A percentile compares a stretch with the other conserved stretches of the same genome.
Conservation (phyloP, 2,329 filamentous ascomycete genomes). For the Paracorniculantispora psalliotae region DNA sequence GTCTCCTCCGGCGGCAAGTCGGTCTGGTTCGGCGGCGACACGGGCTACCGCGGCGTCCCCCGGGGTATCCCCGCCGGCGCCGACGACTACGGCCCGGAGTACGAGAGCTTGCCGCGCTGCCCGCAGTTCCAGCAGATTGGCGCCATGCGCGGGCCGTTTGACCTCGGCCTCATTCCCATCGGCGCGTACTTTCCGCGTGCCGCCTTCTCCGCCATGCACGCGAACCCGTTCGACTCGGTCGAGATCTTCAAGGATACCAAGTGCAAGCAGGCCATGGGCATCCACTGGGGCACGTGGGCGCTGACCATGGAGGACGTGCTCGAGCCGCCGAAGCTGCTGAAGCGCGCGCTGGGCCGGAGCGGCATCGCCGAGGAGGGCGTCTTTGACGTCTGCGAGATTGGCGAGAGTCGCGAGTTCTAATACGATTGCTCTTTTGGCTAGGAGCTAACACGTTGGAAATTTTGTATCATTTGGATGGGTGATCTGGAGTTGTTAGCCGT, state of each 20-base stretch:
- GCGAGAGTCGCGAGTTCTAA: constrained; percentile 72
- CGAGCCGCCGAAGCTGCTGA: constrained; percentile 72
- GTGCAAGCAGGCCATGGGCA: constrained; percentile 73
- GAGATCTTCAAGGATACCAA: constrained; percentile 83
- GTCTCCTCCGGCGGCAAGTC: constrained; percentile 68
- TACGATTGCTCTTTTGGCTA: too few relatives aligned
- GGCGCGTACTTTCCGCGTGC: constrained; percentile 74
- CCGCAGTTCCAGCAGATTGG: constrained; percentile 86
- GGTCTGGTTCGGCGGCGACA: constrained; percentile 89
- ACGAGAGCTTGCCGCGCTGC: constrained; percentile 63
- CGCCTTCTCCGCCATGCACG: constrained; percentile 77
- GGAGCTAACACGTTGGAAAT: too few relatives aligned
- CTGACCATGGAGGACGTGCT: constrained; percentile 79
- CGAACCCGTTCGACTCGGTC: constrained; percentile 80
- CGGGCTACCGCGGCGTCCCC: constrained; percentile 79
- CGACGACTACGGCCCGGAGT: constrained; percentile 69
- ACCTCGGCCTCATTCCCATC: constrained; percentile 88
- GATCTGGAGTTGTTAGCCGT: too few relatives aligned
- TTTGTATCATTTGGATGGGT: too few relatives aligned
- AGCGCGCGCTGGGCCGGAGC: constrained; percentile 63
- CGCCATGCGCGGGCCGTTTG: constrained; percentile 73
- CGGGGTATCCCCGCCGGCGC: constrained; percentile 46
- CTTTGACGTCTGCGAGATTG: constrained; percentile 81
- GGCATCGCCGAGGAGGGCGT: constrained; percentile 64
- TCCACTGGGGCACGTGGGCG: constrained; percentile 92